These are phyloP conservation scores for Paraurostyla sp. DNA, from an alignment of 73 alveolate genomes.

Conservation along the genomic window DNA sequence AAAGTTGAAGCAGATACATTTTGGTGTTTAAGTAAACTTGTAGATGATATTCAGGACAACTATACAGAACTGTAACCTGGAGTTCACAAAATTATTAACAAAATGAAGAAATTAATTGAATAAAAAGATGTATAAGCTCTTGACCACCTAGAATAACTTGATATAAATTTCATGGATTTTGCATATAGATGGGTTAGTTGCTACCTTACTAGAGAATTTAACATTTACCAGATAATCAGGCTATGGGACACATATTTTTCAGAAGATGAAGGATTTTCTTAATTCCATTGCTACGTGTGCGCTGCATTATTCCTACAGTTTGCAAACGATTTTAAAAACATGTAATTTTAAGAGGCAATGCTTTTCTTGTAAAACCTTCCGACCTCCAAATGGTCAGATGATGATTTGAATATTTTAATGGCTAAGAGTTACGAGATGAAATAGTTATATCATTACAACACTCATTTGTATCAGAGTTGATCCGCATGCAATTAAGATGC, in stretches of 20 bases:
- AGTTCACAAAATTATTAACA: constrained; percentile 81
- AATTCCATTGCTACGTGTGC: constrained; percentile 90
- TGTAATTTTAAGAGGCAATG: constrained; percentile 89
- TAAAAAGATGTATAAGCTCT: constrained; percentile 84
- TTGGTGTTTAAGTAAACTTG: constrained; percentile 87
- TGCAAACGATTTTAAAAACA: constrained; percentile 81
- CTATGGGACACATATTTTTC: constrained; percentile 94
- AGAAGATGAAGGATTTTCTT: constrained; percentile 92
- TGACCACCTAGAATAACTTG: constrained; percentile 79
- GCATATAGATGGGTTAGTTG: constrained; percentile 96
- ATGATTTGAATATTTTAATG: constrained; percentile 77
- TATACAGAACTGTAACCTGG: constrained; percentile 95
- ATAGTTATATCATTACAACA: constrained; percentile 48
- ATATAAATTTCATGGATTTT: constrained; percentile 85
- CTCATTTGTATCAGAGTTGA: constrained; percentile 37
- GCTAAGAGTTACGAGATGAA: constrained; percentile 74
- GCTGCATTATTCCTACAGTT: constrained; percentile 82
- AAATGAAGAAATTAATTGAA: constrained; percentile 85
- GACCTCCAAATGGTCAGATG: constrained; percentile 82
- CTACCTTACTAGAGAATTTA: constrained; percentile 91
- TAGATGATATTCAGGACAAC: constrained; percentile 90
- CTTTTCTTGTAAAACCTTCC: constrained; percentile 93
- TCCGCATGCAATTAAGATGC: neutral
- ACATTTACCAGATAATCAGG: constrained; percentile 82
- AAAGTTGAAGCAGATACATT: constrained; percentile 87